Evolutionary conservation across 2,329 filamentous ascomycete species (phyloP), one percentile per base, ranked within the genome.

Genomic region (Penicillium paneum): DNA sequence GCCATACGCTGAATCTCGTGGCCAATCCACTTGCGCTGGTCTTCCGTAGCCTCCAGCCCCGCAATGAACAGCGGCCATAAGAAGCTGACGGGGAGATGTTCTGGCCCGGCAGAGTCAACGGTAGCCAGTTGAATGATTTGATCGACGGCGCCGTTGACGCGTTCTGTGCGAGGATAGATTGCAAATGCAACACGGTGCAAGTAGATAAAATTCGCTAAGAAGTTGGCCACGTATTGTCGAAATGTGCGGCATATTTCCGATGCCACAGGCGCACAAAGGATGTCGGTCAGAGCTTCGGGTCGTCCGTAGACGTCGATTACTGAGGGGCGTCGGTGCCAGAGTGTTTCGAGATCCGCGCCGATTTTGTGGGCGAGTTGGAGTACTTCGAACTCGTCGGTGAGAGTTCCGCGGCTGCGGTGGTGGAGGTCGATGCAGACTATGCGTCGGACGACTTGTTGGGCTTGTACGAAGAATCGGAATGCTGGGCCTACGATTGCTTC

Each of bases 331-430:
- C 54, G 52, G 45, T 70, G 69, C 69, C 70, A 72, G 44, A 73
- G 65, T 10, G 61, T 56, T 50, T 71, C 67, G 5, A 74, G 67
- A 42, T 73, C 70, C 17, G 69, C 69, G 29, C 68, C 67, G 8
- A 74, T 65, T 45, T 67, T 67, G 52, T 71, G 67, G 13, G 71
- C 71, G 21, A 73, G 67, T 35, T 72, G 68, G 29, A 74, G 65
- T 24, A 73, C 71, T 54, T 73, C 71, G 28, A 70, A 72, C 56
- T 74, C 71, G 51, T 74, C 71, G 31, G 62, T 66, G 13, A 73
- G 64, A 1, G 71, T 72, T 34, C 71, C 71, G 5, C 71, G 69
- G 21, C 64, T 71, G 56, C 71, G 71, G 52, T 74, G 71, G 50
- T 74, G 71, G 17, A 73, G 61, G 54, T 73, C 70, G 29, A 73